phyloP scores from a whole-genome alignment of 768 basidiomycete genomes.

The Termitomyces sp. region DNA sequence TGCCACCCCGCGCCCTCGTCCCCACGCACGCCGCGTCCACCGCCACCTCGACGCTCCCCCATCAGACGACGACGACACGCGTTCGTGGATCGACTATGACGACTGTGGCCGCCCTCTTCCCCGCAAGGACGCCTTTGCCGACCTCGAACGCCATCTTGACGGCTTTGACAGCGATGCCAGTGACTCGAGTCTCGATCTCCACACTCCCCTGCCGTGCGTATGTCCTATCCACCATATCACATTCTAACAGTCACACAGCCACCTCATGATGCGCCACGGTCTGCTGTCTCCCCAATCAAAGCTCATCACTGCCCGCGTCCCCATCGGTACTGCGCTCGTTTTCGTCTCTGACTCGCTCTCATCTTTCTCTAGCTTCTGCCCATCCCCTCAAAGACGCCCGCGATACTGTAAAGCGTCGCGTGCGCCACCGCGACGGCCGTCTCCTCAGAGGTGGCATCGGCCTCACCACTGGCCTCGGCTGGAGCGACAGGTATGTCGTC shows the following conservation, averaged over 20 bases:
- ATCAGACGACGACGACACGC: conserved; percentile 15
- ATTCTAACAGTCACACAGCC: conserved; percentile 27
- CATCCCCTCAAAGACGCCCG: conserved; percentile 46
- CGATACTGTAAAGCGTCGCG: conserved; percentile 51
- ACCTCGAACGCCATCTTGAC: conserved; percentile 11
- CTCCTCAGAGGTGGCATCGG: conserved; percentile 59
- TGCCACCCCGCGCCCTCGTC: conserved; percentile 16
- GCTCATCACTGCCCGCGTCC: conserved; percentile 30
- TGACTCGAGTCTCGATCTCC: conserved; percentile 62
- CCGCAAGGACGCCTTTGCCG: not conserved
- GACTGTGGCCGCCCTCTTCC: conserved; percentile 12
- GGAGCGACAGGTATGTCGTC: conserved; percentile 63
- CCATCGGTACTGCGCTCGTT: conserved; percentile 20
- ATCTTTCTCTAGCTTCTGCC: conserved; percentile 1
- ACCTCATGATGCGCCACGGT: conserved; percentile 63
- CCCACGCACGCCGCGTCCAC: not conserved
- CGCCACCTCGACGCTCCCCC: not conserved
- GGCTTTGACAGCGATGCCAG: conserved; percentile 29
- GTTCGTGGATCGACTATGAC: conserved; percentile 19
- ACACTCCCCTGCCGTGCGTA: conserved; percentile 66
- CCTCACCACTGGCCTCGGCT: conserved; percentile 66
- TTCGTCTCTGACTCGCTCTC: not conserved
- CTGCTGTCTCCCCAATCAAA: conserved; percentile 64
- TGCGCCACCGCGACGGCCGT: conserved; percentile 58
- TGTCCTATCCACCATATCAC: not conserved